Percentiles rank a stretch among this genome's conserved stretches.
Evolutionary conservation across 2,329 filamentous ascomycete species (phyloP).

Genomic region (Trichoderma sp.): DNA sequence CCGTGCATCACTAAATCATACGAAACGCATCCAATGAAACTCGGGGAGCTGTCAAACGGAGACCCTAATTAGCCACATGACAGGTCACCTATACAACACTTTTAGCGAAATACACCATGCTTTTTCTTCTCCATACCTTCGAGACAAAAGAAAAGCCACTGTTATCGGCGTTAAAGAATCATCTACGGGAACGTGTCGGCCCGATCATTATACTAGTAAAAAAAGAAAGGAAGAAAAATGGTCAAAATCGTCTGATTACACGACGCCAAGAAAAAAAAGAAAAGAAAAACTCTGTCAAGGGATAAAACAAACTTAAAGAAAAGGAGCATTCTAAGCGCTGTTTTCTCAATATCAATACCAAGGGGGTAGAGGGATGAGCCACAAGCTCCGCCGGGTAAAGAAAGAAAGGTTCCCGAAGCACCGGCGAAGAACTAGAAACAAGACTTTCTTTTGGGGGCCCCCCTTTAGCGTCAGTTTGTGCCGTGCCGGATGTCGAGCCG

Average conservation of each 20-base stretch:
- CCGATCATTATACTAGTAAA: background rate
- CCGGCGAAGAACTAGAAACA: background rate
- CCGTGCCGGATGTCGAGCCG: constrained; percentile 7
- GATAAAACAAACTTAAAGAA: background rate
- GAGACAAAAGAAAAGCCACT: background rate
- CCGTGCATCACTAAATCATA: background rate
- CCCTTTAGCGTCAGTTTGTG: background rate
- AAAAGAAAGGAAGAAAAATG: background rate
- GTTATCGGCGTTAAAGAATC: background rate
- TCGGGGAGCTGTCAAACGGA: background rate
- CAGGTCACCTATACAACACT: background rate
- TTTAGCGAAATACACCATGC: background rate
- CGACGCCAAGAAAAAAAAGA: background rate
- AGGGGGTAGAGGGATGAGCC: background rate
- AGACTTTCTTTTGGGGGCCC: background rate
- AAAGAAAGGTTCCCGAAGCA: background rate
- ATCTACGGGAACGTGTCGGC: background rate
- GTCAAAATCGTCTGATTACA: background rate
- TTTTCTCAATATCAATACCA: background rate
- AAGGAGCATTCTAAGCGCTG: background rate
- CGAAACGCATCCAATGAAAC: background rate
- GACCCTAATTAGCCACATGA: background rate
- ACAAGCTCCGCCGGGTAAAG: background rate
- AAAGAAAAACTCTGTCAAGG: background rate
- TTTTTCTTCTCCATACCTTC: background rate